Base-by-base conservation (phyloP, 257 asterid species). In the Rauvolfia tetraphylla region DNA sequence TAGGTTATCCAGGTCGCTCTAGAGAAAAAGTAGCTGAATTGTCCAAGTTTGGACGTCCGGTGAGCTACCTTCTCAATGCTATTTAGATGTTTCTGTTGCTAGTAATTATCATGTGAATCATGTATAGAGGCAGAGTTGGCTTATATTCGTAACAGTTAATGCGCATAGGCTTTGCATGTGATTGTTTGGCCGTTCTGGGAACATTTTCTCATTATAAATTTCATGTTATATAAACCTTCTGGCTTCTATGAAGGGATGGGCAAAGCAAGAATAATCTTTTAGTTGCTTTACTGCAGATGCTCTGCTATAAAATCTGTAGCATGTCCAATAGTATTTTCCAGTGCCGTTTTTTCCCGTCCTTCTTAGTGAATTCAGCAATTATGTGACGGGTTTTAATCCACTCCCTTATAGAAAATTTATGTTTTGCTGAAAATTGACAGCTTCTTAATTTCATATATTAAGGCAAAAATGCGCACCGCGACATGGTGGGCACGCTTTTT, bases 401-500 rank as follows among this genome's bases (percentile, higher is more conserved):
- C 70, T 63, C 3, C 38, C 31, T 51, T 22, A n/a, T 3, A 22
- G 72, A 31, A 38, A 20, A 51, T 25, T 22, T 22, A 31, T 61
- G 9, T 42, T 76, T 41, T 77, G 71, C 41, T 77, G 53, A 65
- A 34, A 72, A 41, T 25, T 82, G 54, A 81, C 69, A 36, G 9
- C 5, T 57, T 59, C 1, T 12, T 56, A 68, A n/a, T 38, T 67
- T 58, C 51, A 36, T 17, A 81, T 46, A 4, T 80, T 53, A 65
- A 92, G 98, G 98, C 97, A 8, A 94, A 92, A 83, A 79, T 83
- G 84, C 89, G 97, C 78, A 92, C 94, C 84, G 79, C 96, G 2
- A 61, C 95, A 62, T 94, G 98, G 98, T 94, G 98, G 98, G 80
- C 80, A 29, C 83, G 92, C 25, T 90, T 94, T 77, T 94, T 94